These are phyloP conservation scores for Baudoinia panamericana DNA, from an alignment of 495 filamentous ascomycete species.

Conservation along the genomic window DNA sequence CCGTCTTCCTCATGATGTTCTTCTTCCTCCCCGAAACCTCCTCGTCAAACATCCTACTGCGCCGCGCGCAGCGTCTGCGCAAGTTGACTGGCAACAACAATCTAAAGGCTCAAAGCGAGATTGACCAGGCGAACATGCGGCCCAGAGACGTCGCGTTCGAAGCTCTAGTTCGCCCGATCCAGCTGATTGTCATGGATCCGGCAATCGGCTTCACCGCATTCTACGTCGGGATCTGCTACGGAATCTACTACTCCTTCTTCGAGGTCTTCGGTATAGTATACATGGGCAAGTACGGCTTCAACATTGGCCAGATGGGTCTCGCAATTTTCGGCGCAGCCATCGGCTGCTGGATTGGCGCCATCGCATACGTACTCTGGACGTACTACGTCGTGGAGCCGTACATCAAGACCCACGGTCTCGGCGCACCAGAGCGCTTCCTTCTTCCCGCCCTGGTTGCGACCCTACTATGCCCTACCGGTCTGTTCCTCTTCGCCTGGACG, in stretches of 20 bases:
- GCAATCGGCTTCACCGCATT: constrained; percentile 48
- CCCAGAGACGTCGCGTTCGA: constrained; percentile 38
- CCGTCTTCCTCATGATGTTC: constrained; percentile 38
- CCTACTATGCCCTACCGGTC: constrained; percentile 42
- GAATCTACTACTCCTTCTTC: constrained; percentile 52
- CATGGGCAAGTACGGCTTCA: constrained; percentile 47
- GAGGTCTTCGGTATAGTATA: constrained; percentile 66
- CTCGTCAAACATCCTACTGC: constrained; percentile 40
- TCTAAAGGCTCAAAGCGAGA: constrained; percentile 28
- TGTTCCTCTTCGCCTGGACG: constrained; percentile 56
- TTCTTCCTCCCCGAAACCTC: constrained; percentile 45
- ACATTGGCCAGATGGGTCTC: constrained; percentile 46
- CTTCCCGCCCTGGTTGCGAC: constrained; percentile 44
- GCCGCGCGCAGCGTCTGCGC: constrained; percentile 43
- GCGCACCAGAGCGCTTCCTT: constrained; percentile 39
- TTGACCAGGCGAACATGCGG: constrained; percentile 35
- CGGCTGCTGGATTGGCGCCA: constrained; percentile 40
- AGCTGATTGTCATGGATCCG: constrained; percentile 51
- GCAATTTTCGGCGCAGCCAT: constrained; percentile 53
- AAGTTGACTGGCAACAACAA: constrained; percentile 24
- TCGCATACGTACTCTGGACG: constrained; percentile 40
- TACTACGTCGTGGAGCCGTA: constrained; percentile 40
- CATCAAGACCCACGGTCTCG: constrained; percentile 35
- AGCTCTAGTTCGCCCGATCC: constrained; percentile 47
- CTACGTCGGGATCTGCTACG: constrained; percentile 52